Evolutionary conservation across 768 basidiomycete genomes (phyloP), one percentile per base, ranked within the genome.

Genomic region (Hysterangium stoloniferum): DNA sequence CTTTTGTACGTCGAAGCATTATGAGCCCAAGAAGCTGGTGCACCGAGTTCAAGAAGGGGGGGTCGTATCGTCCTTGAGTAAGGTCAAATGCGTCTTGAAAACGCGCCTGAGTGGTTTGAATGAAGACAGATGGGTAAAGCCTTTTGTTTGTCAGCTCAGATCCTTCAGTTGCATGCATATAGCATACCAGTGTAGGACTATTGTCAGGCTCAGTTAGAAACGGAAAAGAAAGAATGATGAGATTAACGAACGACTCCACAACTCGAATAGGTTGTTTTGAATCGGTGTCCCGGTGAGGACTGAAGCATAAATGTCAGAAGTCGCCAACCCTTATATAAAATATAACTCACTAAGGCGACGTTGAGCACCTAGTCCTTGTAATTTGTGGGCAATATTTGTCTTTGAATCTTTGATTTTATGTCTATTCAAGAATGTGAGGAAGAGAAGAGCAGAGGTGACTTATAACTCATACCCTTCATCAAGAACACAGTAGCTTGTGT

Each of bases 211-310:
- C 1, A 7, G 47, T 20, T 20, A 51, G 15, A 17, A 6, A n/a
- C n/a, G n/a, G n/a, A n/a, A n/a, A n/a, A 4, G 11, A 5, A 34
- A 24, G 28, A 38, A n/a, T 24, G 25, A 17, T 25, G 20, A 37
- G 25, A 25, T 8, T 1, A 33, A 34, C 48, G 33, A 38, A 46
- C 43, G 62, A 20, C 70, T 59, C 80, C 77, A 79, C 13, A 82
- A 66, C 58, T 82, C 80, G 17, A 70, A 61, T 9, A 82, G 61
- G 54, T 82, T 77, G 56, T 82, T 82, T 58, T 86, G 84, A 0
- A 87, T 72, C 0, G 85, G 85, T 0, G 85, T 87, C 20, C 85
- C 85, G 0, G 82, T 84, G 52, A 87, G 66, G 52, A 87, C 79
- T 79, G 54, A 15, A 31, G 3, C n/a, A n/a, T n/a, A 47, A 15